Evolutionary conservation across 305 asterid genomes (phyloP).

Genomic region (Fraxinus floribunda): DNA sequence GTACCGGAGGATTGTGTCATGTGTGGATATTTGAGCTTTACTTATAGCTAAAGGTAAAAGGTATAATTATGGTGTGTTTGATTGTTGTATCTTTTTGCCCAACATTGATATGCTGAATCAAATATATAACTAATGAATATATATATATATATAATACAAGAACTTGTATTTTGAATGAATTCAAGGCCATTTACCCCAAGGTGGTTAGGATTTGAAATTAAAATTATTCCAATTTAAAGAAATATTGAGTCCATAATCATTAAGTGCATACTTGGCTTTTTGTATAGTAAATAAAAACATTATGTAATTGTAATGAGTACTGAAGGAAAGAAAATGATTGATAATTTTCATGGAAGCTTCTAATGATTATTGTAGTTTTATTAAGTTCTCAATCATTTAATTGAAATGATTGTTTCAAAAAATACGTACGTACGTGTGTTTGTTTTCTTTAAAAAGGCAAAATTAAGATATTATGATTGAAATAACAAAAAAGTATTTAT

Average conservation of each 20-base stretch:
- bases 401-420: not conserved
- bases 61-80: not conserved
- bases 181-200: not conserved
- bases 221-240: not conserved
- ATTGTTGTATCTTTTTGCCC: too few species aligned
- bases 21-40: not conserved
- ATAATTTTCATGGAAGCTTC: not conserved
- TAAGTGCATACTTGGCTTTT: not conserved
- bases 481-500: not conserved
- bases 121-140: not conserved
- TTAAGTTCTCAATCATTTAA: not conserved
- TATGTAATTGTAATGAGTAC: not conserved
- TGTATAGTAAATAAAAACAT: not conserved
- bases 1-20: not conserved
- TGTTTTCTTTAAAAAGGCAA: not conserved
- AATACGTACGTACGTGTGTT: not conserved
- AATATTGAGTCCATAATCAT: not conserved
- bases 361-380: not conserved
- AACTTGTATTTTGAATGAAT: not conserved
- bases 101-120: not conserved
- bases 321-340: not conserved
- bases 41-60: not conserved
- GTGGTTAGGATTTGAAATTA: not conserved
- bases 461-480: not conserved
- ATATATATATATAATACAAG: not conserved